A percentile compares a stretch with the other conserved stretches of the same genome.
phyloP scores from a whole-genome alignment of 2,329 filamentous ascomycete species.

The Phialophora verrucosa region DNA sequence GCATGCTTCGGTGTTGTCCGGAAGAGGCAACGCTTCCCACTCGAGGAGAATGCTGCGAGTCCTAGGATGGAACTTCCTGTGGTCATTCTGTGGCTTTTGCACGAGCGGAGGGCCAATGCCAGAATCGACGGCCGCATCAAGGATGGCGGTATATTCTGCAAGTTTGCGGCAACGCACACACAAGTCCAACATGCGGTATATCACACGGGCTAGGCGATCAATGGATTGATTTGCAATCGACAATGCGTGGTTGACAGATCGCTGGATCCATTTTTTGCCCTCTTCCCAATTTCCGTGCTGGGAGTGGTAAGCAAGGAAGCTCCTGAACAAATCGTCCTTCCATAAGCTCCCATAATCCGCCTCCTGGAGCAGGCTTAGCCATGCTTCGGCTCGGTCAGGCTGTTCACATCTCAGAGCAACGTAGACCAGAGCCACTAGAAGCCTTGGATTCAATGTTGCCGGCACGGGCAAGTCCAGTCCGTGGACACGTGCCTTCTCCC shows the following conservation, averaged over 20 bases:
- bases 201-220: conserved; percentile 27
- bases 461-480: conserved; percentile 35
- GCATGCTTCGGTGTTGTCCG: conserved; percentile 12
- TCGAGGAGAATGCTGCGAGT: conserved; percentile 31
- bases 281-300: conserved; percentile 32
- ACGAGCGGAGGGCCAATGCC: conserved; percentile 28
- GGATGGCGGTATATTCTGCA: conserved; percentile 33
- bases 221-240: conserved; percentile 26
- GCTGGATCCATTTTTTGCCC: conserved; percentile 35
- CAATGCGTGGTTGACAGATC: conserved; percentile 28
- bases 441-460: conserved; percentile 21
- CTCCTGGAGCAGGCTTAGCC: conserved; percentile 30
- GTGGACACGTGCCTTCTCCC: conserved; percentile 31
- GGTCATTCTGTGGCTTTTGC: conserved; percentile 19
- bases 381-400: conserved; percentile 37
- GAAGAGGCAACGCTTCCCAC: conserved; percentile 27
- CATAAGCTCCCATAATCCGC: conserved; percentile 23
- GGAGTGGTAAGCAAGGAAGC: conserved; percentile 35
- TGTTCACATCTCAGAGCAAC: conserved; percentile 33
- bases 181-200: conserved; percentile 38
- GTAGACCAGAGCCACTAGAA: conserved; percentile 33
- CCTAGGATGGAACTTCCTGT: conserved; percentile 24
- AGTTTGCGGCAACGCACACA: conserved; percentile 36
- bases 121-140: conserved; percentile 32
- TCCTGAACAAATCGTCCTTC: conserved; percentile 32